Percentiles rank a stretch among this genome's conserved stretches.
Evolutionary conservation across 345 rosid species (phyloP).

Genomic region (Mallotus nudiflorus): DNA sequence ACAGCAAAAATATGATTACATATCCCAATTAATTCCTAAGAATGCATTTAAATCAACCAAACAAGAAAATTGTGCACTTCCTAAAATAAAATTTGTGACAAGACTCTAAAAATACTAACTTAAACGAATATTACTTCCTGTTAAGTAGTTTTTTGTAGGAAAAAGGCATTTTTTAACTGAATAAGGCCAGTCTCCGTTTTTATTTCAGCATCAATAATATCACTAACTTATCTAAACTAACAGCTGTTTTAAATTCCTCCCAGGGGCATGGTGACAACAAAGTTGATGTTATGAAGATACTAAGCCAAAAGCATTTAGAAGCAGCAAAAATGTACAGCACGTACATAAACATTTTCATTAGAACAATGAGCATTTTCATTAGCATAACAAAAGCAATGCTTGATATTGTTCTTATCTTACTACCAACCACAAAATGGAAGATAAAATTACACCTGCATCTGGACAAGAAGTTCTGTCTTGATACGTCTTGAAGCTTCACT

Average conservation of each 20-base stretch:
- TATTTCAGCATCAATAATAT: background rate
- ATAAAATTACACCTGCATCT: slow-evolving; percentile 77
- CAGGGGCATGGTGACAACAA: background rate
- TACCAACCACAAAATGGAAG: slow-evolving; percentile 2
- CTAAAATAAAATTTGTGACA: background rate
- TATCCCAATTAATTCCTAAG: too few relatives aligned
- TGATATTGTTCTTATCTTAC: background rate
- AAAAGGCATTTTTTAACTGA: too few relatives aligned
- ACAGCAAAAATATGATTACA: too few relatives aligned
- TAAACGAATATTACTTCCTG: background rate
- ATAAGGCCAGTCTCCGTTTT: background rate
- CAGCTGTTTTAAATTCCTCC: background rate
- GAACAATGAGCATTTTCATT: background rate
- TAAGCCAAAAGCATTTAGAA: background rate
- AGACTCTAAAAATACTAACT: background rate
- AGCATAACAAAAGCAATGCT: background rate
- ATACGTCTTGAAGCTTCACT: slow-evolving; percentile 97
- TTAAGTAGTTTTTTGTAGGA: background rate
- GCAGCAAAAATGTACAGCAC: background rate
- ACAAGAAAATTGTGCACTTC: too few relatives aligned
- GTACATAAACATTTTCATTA: too few relatives aligned
- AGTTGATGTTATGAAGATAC: background rate
- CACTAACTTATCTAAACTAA: background rate
- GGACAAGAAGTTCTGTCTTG: slow-evolving; percentile 96
- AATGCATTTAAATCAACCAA: too few relatives aligned